A percentile compares a stretch with the other conserved stretches of the same genome.
Evolutionary conservation across 805 yeast species (phyloP).

Genomic region (Cephaloascus fragrans): DNA sequence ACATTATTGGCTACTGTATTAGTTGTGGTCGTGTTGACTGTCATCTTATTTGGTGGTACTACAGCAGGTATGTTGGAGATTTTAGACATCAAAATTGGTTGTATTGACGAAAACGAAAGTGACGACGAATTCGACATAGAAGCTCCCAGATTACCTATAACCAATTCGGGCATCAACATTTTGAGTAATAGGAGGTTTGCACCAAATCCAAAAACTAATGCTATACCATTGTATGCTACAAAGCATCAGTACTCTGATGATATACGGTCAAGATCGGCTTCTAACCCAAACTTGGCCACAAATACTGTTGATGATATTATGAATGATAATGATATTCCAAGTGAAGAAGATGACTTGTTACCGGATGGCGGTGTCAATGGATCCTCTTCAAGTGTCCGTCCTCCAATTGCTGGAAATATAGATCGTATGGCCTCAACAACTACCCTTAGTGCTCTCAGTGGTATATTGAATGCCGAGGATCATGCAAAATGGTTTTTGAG

Average conservation of each 20-base stretch:
- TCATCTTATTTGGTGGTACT: conserved; percentile 94
- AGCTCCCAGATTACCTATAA: conserved; percentile 37
- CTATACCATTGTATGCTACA: neutral
- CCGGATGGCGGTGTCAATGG: too few species aligned
- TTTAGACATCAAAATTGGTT: conserved; percentile 86
- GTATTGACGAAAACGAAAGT: conserved; percentile 67
- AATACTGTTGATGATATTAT: conserved; percentile 8
- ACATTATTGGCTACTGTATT: conserved; percentile 88
- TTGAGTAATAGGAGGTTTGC: conserved; percentile 16
- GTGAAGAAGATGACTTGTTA: conserved; percentile 29
- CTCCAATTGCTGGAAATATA: neutral
- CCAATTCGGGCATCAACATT: conserved; percentile 5
- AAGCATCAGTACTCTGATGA: neutral
- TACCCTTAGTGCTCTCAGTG: conserved; percentile 7
- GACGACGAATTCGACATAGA: conserved; percentile 97
- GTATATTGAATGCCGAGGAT: conserved; percentile 45
- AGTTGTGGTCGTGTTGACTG: conserved; percentile 94
- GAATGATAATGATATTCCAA: conserved; percentile 14
- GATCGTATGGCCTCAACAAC: neutral
- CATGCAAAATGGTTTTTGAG: conserved; percentile 87
- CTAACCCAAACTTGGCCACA: neutral
- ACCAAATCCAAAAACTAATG: neutral
- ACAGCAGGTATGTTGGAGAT: conserved; percentile 97
- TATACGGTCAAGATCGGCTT: conserved; percentile 1
- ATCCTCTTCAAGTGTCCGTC: conserved; percentile 2